Conservation (phyloP, 768 basidiomycete species). For the Lactarius pseudohatsudake region DNA sequence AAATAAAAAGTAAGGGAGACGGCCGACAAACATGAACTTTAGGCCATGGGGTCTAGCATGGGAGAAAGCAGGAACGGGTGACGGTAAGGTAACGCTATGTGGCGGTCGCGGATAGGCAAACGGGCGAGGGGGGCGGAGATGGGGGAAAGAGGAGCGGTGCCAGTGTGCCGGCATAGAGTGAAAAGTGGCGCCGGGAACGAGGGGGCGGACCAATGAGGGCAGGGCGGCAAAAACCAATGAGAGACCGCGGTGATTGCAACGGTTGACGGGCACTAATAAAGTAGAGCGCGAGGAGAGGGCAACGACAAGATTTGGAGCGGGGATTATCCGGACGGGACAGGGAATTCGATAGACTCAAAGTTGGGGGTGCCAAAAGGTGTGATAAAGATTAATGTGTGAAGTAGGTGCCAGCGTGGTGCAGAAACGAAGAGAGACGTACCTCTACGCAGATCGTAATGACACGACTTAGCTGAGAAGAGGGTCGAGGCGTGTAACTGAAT, state of each 20-base stretch:
- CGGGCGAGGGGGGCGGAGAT: conserved; percentile 9
- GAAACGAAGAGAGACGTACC: not conserved
- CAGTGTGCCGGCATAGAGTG: not conserved
- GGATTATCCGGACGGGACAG: conserved; percentile 19
- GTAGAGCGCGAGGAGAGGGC: not conserved
- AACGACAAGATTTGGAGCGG: conserved; percentile 7
- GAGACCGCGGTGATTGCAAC: conserved; percentile 23
- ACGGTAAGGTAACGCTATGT: conserved; percentile 16
- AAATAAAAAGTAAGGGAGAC: too few relatives aligned
- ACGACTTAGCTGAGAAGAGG: not conserved
- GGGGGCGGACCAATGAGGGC: conserved; percentile 7
- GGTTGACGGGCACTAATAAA: not conserved
- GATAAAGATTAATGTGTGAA: not conserved
- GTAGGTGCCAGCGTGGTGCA: not conserved
- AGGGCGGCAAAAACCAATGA: conserved; percentile 13
- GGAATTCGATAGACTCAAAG: not conserved
- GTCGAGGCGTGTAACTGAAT: not conserved
- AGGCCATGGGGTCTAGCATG: conserved; percentile 17
- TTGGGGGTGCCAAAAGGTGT: not conserved
- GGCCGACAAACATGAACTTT: not conserved
- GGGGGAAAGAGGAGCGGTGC: conserved; percentile 7
- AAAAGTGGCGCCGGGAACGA: conserved; percentile 11
- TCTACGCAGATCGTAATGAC: not conserved
- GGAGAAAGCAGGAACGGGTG: conserved; percentile 18
- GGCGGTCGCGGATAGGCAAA: conserved; percentile 5